Evolutionary conservation across 2,329 filamentous ascomycete species (phyloP), one percentile per base, ranked within the genome.

Genomic region (Xylariaceae sp.): DNA sequence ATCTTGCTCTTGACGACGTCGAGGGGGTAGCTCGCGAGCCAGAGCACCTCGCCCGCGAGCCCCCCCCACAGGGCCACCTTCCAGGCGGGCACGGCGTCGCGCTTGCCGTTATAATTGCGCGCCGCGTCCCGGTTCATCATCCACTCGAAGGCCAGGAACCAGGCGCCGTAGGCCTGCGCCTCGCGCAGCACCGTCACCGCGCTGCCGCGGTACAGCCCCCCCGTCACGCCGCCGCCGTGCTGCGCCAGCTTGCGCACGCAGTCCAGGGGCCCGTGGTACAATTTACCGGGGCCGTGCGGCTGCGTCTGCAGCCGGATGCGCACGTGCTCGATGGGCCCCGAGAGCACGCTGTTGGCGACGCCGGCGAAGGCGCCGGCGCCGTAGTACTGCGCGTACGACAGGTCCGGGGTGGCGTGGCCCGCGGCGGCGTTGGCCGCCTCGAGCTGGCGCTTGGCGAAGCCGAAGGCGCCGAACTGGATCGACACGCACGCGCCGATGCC

Each of bases 1-100:
- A 96, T 95, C 76, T 94, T 96, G 64, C 87, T 94, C 83, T 98
- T 98, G 63, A 98, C 65, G 18, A 98, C 90, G 63, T 98, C 92
- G 45, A 98, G 83, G 15, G 92, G 92, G 64, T 98, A 98, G 55
- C 87, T 94, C 22, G 74, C 73, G 35, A 98, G 67, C 92, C 92
- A 98, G 37, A 98, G 73, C 33, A 80, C 86, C 70, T 98, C 92
- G 48, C 92, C 92, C 0, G 92, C 92, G 25, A 98, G 61, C 28
- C 92, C 92, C 44, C 92, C 92, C 58, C 96, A 98, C 10, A 86
- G 65, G 10, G 92, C 92, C 31, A 98, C 77, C 65, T 94, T 96
- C 60, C 80, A 80, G 33, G 75, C 80, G 12, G 86, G 77, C 23
- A 98, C 77, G 1, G 93, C 79, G 52, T 80, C 77, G 35, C 92